phyloP scores from a whole-genome alignment of 1,139 yeast species.

The Geotrichum armillariae region DNA sequence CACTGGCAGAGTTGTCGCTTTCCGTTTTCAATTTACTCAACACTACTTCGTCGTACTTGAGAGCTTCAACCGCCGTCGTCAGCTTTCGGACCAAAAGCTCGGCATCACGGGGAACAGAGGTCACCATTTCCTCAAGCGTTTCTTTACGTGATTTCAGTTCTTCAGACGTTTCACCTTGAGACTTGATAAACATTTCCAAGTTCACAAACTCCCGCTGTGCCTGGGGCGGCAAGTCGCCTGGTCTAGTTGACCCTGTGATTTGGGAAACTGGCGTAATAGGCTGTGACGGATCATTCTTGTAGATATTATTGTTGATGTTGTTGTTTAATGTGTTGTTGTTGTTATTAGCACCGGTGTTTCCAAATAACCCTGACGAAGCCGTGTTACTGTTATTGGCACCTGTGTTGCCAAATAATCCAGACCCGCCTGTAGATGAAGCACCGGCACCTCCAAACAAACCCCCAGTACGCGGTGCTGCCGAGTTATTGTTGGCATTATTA shows the following conservation, averaged over 20 bases:
- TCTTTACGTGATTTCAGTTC: conserved; percentile 64
- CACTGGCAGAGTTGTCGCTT: conserved; percentile 48
- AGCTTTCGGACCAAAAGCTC: conserved; percentile 65
- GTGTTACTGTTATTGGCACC: conserved; percentile 28
- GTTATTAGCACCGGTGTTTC: conserved; percentile 26
- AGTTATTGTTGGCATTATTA: conserved; percentile 28
- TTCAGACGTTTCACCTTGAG: conserved; percentile 81
- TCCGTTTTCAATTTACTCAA: conserved; percentile 44
- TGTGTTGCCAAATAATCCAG: conserved; percentile 25
- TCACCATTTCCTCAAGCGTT: conserved; percentile 68
- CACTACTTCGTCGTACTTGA: conserved; percentile 63
- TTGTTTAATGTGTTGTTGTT: conserved; percentile 26
- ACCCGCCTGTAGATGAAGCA: conserved; percentile 30
- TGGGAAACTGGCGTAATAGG: conserved; percentile 38
- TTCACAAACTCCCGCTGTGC: conserved; percentile 78
- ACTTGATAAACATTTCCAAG: conserved; percentile 78
- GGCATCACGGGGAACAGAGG: conserved; percentile 83
- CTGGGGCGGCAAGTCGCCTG: conserved; percentile 77
- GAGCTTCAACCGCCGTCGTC: conserved; percentile 66
- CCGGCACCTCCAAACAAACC: conserved; percentile 16
- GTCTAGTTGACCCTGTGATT: conserved; percentile 82
- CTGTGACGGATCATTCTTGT: conserved; percentile 29
- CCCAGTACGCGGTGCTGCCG: conserved; percentile 12
- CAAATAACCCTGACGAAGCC: conserved; percentile 32
- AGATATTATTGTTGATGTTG: conserved; percentile 30